Percentiles rank a stretch among this genome's conserved stretches.
These are phyloP conservation scores for Cladosporium cucumerinum DNA, from an alignment of 2,329 filamentous ascomycete genomes.

Conservation along the genomic window DNA sequence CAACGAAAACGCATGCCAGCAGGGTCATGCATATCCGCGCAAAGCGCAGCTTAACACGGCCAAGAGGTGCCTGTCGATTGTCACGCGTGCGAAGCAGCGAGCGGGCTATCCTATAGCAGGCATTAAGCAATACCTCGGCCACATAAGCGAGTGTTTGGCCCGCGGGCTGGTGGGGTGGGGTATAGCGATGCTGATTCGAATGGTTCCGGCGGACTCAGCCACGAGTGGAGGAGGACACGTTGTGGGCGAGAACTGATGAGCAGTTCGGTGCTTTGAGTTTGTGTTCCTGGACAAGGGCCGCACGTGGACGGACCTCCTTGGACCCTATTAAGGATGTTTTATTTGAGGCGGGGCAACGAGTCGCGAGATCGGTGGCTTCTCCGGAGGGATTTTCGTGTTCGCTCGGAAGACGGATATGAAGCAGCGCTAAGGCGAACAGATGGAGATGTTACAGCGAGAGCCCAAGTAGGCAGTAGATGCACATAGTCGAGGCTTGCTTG, in stretches of 20 bases:
- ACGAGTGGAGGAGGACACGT: not conserved
- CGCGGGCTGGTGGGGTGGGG: not conserved
- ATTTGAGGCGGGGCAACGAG: not conserved
- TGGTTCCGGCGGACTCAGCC: not conserved
- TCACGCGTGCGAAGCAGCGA: not conserved
- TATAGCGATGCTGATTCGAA: not conserved
- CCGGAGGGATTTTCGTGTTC: not conserved
- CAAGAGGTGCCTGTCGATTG: not conserved
- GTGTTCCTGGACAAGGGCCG: not conserved
- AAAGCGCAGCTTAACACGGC: slow-evolving; percentile 4
- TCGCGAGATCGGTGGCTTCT: not conserved
- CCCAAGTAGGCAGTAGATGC: not conserved
- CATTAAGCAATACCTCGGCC: not conserved
- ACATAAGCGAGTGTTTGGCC: not conserved
- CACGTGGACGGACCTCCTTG: not conserved
- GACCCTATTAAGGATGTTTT: not conserved
- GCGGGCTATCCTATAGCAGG: slow-evolving; percentile 6
- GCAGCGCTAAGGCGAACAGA: slow-evolving; percentile 9
- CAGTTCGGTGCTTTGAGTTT: not conserved
- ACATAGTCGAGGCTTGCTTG: slow-evolving; percentile 1
- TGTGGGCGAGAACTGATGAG: not conserved
- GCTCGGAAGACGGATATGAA: slow-evolving; percentile 7
- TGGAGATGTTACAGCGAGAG: not conserved
- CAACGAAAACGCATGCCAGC: not conserved
- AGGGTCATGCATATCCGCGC: slow-evolving; percentile 11